These are phyloP conservation scores for Fusarium kyushuense DNA, from an alignment of 2,329 filamentous ascomycete species.

Conservation along the genomic window DNA sequence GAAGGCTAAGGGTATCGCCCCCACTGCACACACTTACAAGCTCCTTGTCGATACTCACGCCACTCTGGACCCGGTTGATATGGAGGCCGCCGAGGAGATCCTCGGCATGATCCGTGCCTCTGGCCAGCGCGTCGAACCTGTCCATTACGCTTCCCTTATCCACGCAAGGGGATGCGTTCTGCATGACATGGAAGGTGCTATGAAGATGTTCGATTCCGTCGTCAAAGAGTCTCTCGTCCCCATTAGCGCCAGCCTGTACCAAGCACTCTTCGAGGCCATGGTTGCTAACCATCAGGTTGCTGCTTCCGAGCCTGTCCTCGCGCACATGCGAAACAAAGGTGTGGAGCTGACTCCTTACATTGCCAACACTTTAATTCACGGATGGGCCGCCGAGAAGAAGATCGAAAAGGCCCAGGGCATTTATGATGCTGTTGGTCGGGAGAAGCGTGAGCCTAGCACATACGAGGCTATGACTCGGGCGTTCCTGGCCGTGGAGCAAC, in stretches of 20 bases:
- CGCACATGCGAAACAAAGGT: constrained; percentile 77
- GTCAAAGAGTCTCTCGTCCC: constrained; percentile 74
- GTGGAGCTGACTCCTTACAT: constrained; percentile 97
- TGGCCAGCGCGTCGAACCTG: constrained; percentile 84
- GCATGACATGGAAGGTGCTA: constrained; percentile 89
- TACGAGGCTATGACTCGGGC: constrained; percentile 99
- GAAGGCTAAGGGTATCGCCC: constrained; percentile 85
- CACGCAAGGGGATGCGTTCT: constrained; percentile 95
- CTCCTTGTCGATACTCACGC: constrained; percentile 95
- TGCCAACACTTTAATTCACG: constrained; percentile 97
- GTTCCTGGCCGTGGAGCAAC: constrained; percentile 85
- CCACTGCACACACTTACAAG: constrained; percentile 97
- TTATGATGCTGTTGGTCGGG: constrained; percentile 80
- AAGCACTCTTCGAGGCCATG: constrained; percentile 96
- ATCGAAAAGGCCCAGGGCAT: constrained; percentile 82
- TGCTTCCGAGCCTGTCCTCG: constrained; percentile 79
- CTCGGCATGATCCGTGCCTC: constrained; percentile 80
- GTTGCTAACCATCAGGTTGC: constrained; percentile 91
- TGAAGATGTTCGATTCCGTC: constrained; percentile 84
- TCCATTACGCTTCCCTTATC: constrained; percentile 95
- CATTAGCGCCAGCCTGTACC: constrained; percentile 88
- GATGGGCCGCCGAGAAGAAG: constrained; percentile 88
- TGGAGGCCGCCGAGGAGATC: constrained; percentile 86
- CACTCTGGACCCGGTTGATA: constrained; percentile 90
- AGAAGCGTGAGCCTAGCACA: constrained; percentile 92